Evolutionary conservation across 2,329 filamentous ascomycete species (phyloP).

Genomic region (Xylaria sp.): DNA sequence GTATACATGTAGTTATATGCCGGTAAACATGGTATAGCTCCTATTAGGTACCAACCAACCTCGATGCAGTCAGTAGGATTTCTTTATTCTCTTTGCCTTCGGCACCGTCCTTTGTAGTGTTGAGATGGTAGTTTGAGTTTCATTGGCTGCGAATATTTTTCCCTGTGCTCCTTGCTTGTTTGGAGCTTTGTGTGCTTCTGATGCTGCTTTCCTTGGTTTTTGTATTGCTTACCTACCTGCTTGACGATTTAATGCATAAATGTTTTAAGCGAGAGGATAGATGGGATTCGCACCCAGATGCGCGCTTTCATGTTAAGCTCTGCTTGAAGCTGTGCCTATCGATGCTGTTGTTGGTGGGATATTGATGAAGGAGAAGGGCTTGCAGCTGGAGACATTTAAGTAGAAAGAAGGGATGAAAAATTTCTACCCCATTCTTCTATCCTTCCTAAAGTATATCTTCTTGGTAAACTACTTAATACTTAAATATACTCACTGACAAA

Average conservation of each 20-base stretch:
- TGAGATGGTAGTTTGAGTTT: background rate
- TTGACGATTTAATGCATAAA: background rate
- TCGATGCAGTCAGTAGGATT: no score
- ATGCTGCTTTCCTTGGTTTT: background rate
- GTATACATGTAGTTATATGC: no score
- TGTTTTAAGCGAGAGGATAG: background rate
- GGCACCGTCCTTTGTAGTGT: background rate
- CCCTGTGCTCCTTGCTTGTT: background rate
- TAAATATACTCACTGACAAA: no score
- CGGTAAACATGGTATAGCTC: no score
- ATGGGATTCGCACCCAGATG: background rate
- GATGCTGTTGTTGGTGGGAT: background rate
- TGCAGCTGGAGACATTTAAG: background rate
- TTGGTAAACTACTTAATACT: no score
- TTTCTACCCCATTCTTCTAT: no score
- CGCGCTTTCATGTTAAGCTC: background rate
- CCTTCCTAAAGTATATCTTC: no score
- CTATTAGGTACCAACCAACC: no score
- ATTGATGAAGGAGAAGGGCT: background rate
- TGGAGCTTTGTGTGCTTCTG: background rate
- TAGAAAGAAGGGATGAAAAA: background rate
- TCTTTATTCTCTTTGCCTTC: background rate
- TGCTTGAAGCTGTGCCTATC: background rate
- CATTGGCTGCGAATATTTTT: background rate
- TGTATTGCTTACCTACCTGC: background rate